Conservation (phyloP, 208 protist species). For the Crithidia mellificae region DNA sequence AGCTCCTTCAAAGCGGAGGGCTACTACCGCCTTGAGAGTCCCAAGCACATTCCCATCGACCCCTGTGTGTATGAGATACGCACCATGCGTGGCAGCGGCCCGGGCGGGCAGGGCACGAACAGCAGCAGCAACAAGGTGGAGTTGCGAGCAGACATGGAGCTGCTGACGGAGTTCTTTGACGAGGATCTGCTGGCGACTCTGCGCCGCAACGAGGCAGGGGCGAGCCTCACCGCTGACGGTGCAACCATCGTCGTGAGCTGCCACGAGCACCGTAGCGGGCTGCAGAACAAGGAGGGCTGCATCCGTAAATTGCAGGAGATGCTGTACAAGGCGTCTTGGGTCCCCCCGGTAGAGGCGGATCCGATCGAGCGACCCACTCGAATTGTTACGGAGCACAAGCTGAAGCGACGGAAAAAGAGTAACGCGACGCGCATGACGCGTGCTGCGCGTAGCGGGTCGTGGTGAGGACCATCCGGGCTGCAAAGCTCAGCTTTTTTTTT, state of each 20-base stretch:
- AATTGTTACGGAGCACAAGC: constrained; percentile 56
- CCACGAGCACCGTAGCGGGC: constrained; percentile 75
- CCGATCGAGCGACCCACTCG: constrained; percentile 53
- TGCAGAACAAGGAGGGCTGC: constrained; percentile 80
- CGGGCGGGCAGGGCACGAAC: constrained; percentile 82
- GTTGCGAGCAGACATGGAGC: constrained; percentile 58
- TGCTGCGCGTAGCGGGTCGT: constrained; percentile 43
- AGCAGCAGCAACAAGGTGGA: constrained; percentile 90
- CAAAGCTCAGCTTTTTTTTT: no score
- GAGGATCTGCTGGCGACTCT: constrained; percentile 49
- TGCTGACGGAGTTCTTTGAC: constrained; percentile 57
- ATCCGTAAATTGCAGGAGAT: constrained; percentile 58
- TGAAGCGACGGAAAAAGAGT: constrained; percentile 51
- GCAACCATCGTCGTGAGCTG: constrained; percentile 59
- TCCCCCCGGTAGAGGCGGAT: constrained; percentile 60
- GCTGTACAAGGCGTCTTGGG: constrained; percentile 75
- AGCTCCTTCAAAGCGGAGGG: constrained; percentile 66
- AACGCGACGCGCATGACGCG: constrained; percentile 52
- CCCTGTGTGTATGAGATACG: constrained; percentile 53
- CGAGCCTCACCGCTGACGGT: constrained; percentile 51
- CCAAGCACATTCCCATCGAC: constrained; percentile 51
- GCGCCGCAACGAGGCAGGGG: constrained; percentile 42
- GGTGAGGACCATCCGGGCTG: no score
- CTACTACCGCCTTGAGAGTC: constrained; percentile 55
- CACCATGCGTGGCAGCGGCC: constrained; percentile 73